phyloP scores from a whole-genome alignment of 2,329 filamentous ascomycete genomes.

The Fusarium oxysporum region DNA sequence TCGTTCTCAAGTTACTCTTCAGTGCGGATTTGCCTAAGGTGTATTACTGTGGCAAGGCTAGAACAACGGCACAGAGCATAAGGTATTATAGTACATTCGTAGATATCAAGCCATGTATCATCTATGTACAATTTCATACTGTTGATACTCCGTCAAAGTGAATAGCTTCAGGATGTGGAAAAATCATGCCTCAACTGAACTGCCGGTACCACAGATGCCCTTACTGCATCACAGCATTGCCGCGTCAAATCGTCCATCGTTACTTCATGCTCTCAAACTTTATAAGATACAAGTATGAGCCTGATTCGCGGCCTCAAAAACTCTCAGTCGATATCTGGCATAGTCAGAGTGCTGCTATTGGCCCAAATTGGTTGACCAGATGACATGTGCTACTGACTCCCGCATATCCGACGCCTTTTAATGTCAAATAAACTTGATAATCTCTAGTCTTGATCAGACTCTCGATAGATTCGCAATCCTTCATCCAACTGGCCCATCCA shows the following conservation, averaged over 20 bases:
- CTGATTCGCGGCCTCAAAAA: neutral
- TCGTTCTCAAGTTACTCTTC: neutral
- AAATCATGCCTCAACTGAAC: neutral
- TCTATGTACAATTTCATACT: neutral
- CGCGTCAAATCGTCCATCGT: neutral
- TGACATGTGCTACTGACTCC: neutral
- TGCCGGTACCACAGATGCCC: neutral
- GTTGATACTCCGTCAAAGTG: neutral
- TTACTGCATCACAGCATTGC: neutral
- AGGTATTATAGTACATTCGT: no score
- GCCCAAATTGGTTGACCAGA: neutral
- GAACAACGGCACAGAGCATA: neutral
- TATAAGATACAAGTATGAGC: no score
- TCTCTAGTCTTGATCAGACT: neutral
- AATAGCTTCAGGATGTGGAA: no score
- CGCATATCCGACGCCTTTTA: neutral
- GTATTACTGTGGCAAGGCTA: neutral
- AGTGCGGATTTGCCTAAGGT: neutral
- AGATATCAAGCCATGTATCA: neutral
- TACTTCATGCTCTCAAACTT: neutral
- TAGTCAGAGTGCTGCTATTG: neutral
- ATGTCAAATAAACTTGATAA: neutral
- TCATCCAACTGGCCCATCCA: no score
- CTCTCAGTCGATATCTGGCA: neutral
- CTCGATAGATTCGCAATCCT: neutral